A percentile compares a stretch with the other conserved stretches of the same genome.
Evolutionary conservation across 306 rosid genomes (phyloP).

Genomic region (Geum urbanum): DNA sequence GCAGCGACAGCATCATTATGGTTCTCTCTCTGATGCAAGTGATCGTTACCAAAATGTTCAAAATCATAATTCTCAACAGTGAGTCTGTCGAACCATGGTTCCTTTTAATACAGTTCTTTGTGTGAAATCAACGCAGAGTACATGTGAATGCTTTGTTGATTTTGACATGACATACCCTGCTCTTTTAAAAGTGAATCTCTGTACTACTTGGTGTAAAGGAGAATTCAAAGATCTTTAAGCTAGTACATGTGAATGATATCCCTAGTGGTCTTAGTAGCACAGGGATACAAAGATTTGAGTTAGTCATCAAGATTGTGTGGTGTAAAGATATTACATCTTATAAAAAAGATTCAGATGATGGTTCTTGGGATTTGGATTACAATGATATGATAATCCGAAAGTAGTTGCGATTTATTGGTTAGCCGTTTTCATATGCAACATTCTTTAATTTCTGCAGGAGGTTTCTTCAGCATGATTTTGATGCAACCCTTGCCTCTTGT

Average conservation of each 20-base stretch:
- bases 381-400: neutral
- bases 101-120: constrained; percentile 7
- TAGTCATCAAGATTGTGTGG: neutral
- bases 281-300: neutral
- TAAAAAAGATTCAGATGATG: neutral
- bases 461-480: constrained; percentile 96
- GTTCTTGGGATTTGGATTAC: neutral
- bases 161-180: too few relatives aligned
- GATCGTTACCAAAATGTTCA: constrained; percentile 80
- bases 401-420: neutral
- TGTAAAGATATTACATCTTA: neutral
- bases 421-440: neutral
- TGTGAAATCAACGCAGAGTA: neutral
- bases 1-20: constrained; percentile 90
- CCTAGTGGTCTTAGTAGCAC: neutral
- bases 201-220: neutral
- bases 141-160: too few relatives aligned
- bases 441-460: constrained; percentile 56
- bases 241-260: neutral
- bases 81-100: constrained; percentile 40
- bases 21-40: constrained; percentile 78
- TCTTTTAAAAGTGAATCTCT: too few relatives aligned
- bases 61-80: constrained; percentile 77
- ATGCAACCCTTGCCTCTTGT: constrained; percentile 78
- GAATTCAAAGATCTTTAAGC: neutral